Percentiles rank a stretch among this genome's conserved stretches.
These are phyloP conservation scores for Atalantia buxifolia DNA, from an alignment of 345 rosid genomes.

Conservation along the genomic window DNA sequence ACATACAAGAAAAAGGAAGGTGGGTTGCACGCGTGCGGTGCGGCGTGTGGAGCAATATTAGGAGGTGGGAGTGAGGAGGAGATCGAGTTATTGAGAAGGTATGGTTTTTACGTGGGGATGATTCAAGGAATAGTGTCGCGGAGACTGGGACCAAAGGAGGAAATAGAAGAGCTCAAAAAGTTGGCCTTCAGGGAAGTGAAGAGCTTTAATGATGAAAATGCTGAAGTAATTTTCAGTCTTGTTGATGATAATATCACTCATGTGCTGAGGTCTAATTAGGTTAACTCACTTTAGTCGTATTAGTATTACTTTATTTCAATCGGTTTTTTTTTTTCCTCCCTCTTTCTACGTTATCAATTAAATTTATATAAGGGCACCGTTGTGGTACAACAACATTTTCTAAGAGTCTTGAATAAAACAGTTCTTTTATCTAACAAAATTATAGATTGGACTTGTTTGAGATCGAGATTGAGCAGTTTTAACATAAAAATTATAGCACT, in stretches of 20 bases:
- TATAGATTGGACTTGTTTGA: too few relatives aligned
- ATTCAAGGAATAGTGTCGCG: slow-evolving; percentile 25
- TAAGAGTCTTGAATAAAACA: too few relatives aligned
- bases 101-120: slow-evolving; percentile 43
- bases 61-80: slow-evolving; percentile 63
- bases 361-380: too few relatives aligned
- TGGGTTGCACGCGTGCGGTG: slow-evolving; percentile 44
- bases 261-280: background rate
- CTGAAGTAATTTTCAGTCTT: slow-evolving; percentile 23
- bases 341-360: too few relatives aligned
- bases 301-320: too few relatives aligned
- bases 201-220: slow-evolving; percentile 30
- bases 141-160: background rate
- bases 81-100: slow-evolving; percentile 45
- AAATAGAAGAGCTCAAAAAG: slow-evolving; percentile 23
- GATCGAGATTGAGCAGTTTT: too few relatives aligned
- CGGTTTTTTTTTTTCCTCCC: too few relatives aligned
- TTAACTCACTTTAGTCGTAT: too few relatives aligned
- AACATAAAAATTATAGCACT: fast-evolving
- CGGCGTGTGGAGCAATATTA: slow-evolving; percentile 57
- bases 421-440: too few relatives aligned
- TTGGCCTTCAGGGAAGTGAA: slow-evolving; percentile 28
- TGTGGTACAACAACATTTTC: too few relatives aligned
- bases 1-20: slow-evolving; percentile 46
- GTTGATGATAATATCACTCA: background rate